Base-by-base conservation (phyloP, 768 basidiomycete species). In the Amanita exitialis region DNA sequence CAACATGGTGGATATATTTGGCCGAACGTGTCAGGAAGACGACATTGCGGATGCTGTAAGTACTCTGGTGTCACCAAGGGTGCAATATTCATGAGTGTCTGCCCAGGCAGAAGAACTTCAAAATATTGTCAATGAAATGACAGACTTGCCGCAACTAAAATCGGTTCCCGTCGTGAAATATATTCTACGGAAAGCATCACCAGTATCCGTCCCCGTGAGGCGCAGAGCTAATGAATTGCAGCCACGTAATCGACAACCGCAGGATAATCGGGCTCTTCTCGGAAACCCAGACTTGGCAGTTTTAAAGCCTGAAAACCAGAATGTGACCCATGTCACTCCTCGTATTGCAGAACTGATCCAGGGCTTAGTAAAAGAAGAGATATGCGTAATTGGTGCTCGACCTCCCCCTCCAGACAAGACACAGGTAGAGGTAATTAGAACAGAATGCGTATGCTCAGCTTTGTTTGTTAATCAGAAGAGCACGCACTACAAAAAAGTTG, bases 281-380 rank as follows among this genome's bases (percentile, higher is more conserved):
- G 73, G 72, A 0, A 78, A 80, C 56, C 64, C 70, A 4, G 86
- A 89, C 57, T 56, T 76, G 3, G 74, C 71, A 1, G 77, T 84
- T 2, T 67, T 87, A 15, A 76, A 70, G 20, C 61, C 71, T 0
- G 77, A 79, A 54, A 73, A 75, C 27, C 78, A 79, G 56, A 73
- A 63, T 15, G 64, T 67, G 4, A 86, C 84, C 0, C 76, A 77
- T 43, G 83, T 89, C 6, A 87, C 85, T 0, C 78, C 79, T 0
- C 67, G 70, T 16, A 79, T 89, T 39, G 72, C 71, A 4, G 57
- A 64, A 7, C 62, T 87, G 6, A 77, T 82, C 0, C 28, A 59
- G 6, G 72, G 74, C 0, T 69, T 76, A 0, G 80, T 86, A 46
- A 69, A 68, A 20, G 85, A 85, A 53, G 63, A 65, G 1, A 61